A percentile compares a stretch with the other conserved stretches of the same genome.
Conservation (phyloP, 495 filamentous ascomycete genomes). For the Durotheca rogersii region DNA sequence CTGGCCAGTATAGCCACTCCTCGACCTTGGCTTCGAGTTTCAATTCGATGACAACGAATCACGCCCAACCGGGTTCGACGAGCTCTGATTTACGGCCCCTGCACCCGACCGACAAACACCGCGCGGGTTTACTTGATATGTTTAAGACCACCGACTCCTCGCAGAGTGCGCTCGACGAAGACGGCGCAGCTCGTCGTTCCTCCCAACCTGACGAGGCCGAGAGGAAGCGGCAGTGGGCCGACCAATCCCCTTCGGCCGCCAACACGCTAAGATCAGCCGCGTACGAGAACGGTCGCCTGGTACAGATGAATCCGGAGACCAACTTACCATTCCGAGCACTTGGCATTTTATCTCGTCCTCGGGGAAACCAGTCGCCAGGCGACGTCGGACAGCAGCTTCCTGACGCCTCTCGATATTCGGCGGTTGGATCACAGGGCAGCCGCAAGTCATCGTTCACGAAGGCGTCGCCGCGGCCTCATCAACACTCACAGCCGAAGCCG, state of each 20-base stretch:
- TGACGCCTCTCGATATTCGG: slow-evolving; percentile 8
- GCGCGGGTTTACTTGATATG: slow-evolving; percentile 48
- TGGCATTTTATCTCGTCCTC: slow-evolving; percentile 42
- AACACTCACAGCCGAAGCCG: slow-evolving; percentile 12
- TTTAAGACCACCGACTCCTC: slow-evolving; percentile 45
- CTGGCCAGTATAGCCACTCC: slow-evolving; percentile 25
- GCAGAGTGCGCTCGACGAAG: slow-evolving; percentile 22
- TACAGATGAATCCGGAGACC: slow-evolving; percentile 41
- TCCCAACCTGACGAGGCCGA: slow-evolving; percentile 14
- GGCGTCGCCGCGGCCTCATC: slow-evolving; percentile 22
- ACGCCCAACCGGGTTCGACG: slow-evolving; percentile 8
- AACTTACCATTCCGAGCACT: slow-evolving; percentile 46
- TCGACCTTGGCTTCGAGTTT: slow-evolving; percentile 6
- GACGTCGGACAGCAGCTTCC: slow-evolving; percentile 13
- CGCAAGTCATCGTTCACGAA: slow-evolving; percentile 21
- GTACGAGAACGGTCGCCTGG: slow-evolving; percentile 33
- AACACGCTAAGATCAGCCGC: slow-evolving; percentile 30
- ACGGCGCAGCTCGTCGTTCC: slow-evolving; percentile 6
- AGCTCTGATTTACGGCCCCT: slow-evolving; percentile 13
- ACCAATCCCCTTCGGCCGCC: slow-evolving; percentile 22
- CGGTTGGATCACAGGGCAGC: slow-evolving; percentile 23
- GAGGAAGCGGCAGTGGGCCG: slow-evolving; percentile 17
- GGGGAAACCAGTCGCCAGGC: slow-evolving; percentile 16
- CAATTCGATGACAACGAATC: slow-evolving; percentile 6
- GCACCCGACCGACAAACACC: slow-evolving; percentile 47